Conservation (phyloP, 176 grass and related monocot species). For the Microstegium vimineum region DNA sequence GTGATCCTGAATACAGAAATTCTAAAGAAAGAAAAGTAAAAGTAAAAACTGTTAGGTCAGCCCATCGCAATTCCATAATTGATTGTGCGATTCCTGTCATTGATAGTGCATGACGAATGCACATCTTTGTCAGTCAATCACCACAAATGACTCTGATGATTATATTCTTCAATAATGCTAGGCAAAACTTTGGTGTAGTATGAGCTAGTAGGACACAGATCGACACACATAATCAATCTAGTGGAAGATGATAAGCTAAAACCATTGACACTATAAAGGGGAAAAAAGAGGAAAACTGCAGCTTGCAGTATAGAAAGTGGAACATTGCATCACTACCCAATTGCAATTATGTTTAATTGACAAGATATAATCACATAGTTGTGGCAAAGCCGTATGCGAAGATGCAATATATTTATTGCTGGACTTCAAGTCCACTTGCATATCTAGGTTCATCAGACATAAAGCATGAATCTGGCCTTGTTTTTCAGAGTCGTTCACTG, state of each 20-base stretch:
- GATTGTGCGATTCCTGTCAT: not conserved
- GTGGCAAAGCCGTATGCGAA: not conserved
- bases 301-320: not conserved
- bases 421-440: constrained; percentile 22
- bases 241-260: constrained; percentile 26
- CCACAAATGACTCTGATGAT: not conserved
- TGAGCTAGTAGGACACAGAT: not conserved
- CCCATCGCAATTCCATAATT: not conserved
- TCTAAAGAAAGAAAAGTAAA: not conserved
- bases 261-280: not conserved
- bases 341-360: not conserved
- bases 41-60: not conserved
- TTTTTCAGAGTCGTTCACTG: constrained; percentile 3
- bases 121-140: not conserved
- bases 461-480: constrained; percentile 23
- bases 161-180: not conserved
- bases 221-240: not conserved
- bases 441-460: not conserved
- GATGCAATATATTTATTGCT: not conserved
- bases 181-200: not conserved
- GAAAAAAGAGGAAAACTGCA: not conserved
- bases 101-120: not conserved
- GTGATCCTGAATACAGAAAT: not conserved
- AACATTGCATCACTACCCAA: constrained; percentile 16
- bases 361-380: not conserved